Conservation (phyloP, 1,284 basidiomycete species). For the Cerioporus squamosus region DNA sequence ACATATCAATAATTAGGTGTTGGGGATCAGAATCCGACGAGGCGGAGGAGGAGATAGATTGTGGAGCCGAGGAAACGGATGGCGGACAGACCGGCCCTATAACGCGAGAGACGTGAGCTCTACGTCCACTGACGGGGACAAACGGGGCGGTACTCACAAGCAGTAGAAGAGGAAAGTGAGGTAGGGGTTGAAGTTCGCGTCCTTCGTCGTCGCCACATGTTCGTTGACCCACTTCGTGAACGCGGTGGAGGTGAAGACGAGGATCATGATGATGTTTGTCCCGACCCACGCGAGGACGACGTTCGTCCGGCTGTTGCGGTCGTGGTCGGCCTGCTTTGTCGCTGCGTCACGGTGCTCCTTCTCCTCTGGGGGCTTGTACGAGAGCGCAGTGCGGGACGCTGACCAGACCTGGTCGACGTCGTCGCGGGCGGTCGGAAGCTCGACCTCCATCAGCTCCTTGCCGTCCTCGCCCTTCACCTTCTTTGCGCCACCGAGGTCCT, state of each 20-base stretch:
- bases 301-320: slow-evolving; percentile 82
- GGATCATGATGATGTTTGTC: slow-evolving; percentile 82
- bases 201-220: slow-evolving; percentile 50
- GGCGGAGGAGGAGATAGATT: slow-evolving; percentile 77
- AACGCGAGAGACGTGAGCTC: slow-evolving; percentile 3
- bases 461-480: slow-evolving; percentile 84
- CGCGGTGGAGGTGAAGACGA: slow-evolving; percentile 80
- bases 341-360: slow-evolving; percentile 86
- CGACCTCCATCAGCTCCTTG: slow-evolving; percentile 85
- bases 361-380: slow-evolving; percentile 65
- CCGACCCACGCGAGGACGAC: slow-evolving; percentile 87
- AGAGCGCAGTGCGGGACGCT: slow-evolving; percentile 70
- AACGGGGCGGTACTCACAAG: slow-evolving; percentile 56
- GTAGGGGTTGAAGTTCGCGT: slow-evolving; percentile 82
- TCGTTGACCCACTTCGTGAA: slow-evolving; percentile 69
- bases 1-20: slow-evolving; percentile 9
- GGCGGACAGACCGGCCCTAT: slow-evolving; percentile 76
- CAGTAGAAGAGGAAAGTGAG: slow-evolving; percentile 83
- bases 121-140: background rate
- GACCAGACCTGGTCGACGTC: slow-evolving; percentile 88
- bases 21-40: slow-evolving; percentile 53
- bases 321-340: slow-evolving; percentile 88
- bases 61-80: slow-evolving; percentile 80
- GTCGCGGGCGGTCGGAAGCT: slow-evolving; percentile 78
- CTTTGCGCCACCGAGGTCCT: slow-evolving; percentile 88